Base-by-base conservation (phyloP, 1,284 basidiomycete genomes). In the Ustilago lituana region DNA sequence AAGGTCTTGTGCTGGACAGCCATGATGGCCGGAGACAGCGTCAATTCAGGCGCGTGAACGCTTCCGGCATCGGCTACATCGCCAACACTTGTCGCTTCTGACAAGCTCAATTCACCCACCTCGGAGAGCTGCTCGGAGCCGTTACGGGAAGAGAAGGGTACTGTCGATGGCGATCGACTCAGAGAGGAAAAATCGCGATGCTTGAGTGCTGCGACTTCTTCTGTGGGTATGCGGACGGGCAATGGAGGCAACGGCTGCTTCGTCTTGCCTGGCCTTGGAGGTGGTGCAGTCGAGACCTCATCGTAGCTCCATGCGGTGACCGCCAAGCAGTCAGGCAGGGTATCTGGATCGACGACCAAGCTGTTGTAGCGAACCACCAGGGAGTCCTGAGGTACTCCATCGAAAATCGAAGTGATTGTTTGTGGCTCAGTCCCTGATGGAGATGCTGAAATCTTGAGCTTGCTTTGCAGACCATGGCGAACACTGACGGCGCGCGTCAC, bases 361-460 rank as follows among this genome's bases (percentile, higher is more conserved):
- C 85, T 86, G 74, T 87, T 87, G 80, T 97, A 98, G 22, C 94
- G 90, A 22, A 95, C 91, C 5, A 90, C 92, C 27, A 87, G 83
- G 19, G 92, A 87, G 83, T 75, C 20, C 84, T 76, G 58, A 26
- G 5, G 45, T 6, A 91, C 84, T 5, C 84, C 87, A 35, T 87
- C 82, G 76, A 93, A 93, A 11, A 94, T 82, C 19, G 87, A 87
- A 1, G 77, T 82, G 5, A 85, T 85, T 4, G 77, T 78, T 14
- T 33, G 14, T 27, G 22, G 19, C 27, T 10, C n/a, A 0, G 33
- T 1, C 2, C n/a, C 17, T 19, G 31, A 17, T 15, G 33, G 17
- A 17, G 51, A 12, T 15, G 31, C 4, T 1, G 36, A 52, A 7
- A 73, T 46, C n/a, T 52, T 38, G 22, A 81, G 55, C 23, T 51